phyloP scores from a whole-genome alignment of 1,284 basidiomycete genomes.

The Porodaedalea pini region DNA sequence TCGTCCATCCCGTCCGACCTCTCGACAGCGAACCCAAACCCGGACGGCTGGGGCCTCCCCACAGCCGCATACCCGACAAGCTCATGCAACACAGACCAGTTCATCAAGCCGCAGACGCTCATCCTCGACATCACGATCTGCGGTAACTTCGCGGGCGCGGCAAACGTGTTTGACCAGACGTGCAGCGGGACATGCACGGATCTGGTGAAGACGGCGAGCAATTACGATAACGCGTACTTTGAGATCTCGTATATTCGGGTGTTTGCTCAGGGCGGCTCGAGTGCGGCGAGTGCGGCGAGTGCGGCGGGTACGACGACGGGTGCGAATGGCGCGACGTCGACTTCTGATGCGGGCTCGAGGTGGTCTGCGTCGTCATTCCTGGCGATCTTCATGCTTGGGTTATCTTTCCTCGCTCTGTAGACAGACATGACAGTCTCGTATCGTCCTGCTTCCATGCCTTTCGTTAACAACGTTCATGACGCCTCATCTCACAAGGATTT shows the following conservation, averaged over 20 bases:
- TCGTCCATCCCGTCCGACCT: slow-evolving; percentile 18
- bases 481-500: no score
- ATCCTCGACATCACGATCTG: slow-evolving; percentile 25
- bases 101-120: slow-evolving; percentile 20
- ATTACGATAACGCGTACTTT: slow-evolving; percentile 20
- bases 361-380: background rate
- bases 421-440: no score
- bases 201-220: slow-evolving; percentile 13
- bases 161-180: slow-evolving; percentile 19
- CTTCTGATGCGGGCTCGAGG: background rate
- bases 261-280: background rate
- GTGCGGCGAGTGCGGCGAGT: background rate
- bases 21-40: slow-evolving; percentile 14
- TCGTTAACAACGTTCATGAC: no score
- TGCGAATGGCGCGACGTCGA: background rate
- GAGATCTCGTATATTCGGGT: slow-evolving; percentile 19
- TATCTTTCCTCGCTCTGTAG: background rate
- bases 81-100: slow-evolving; percentile 14
- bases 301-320: background rate
- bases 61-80: slow-evolving; percentile 15
- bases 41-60: slow-evolving; percentile 18
- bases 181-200: slow-evolving; percentile 18
- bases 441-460: no score
- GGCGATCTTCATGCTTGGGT: background rate
- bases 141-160: slow-evolving; percentile 23